phyloP scores from a whole-genome alignment of 495 filamentous ascomycete genomes.

The Neurospora tetraspora region DNA sequence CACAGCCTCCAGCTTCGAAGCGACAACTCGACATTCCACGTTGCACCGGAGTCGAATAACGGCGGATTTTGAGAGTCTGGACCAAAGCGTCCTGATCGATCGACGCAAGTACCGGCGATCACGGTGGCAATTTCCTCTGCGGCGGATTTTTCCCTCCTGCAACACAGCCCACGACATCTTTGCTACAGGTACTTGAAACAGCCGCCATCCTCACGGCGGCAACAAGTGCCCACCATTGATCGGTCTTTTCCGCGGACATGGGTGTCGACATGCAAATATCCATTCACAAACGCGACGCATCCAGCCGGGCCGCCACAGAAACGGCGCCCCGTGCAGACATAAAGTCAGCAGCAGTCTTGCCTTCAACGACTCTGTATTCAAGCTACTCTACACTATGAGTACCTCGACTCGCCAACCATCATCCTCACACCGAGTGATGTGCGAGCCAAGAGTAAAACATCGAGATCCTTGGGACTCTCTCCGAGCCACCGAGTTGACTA shows the following conservation, averaged over 20 bases:
- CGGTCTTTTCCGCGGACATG: background rate
- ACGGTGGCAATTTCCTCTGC: background rate
- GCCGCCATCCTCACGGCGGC: background rate
- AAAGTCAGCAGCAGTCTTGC: background rate
- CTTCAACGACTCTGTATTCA: background rate
- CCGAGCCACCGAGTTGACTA: background rate
- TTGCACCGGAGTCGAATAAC: background rate
- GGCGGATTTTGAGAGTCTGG: background rate
- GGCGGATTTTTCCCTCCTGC: background rate
- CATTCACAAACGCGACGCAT: background rate
- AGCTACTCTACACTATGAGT: background rate
- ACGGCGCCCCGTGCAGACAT: background rate
- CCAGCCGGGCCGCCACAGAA: background rate
- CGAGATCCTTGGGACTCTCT: background rate
- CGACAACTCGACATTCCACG: background rate
- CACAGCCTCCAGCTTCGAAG: background rate
- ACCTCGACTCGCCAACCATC: background rate
- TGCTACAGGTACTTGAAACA: background rate
- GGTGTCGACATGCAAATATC: background rate
- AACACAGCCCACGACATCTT: background rate
- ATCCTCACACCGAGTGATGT: background rate
- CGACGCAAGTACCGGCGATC: background rate
- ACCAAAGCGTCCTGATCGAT: background rate
- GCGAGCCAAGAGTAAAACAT: background rate
- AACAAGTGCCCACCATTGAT: background rate